phyloP scores from a whole-genome alignment of 306 rosid species.

The Styphnolobium japonicum region DNA sequence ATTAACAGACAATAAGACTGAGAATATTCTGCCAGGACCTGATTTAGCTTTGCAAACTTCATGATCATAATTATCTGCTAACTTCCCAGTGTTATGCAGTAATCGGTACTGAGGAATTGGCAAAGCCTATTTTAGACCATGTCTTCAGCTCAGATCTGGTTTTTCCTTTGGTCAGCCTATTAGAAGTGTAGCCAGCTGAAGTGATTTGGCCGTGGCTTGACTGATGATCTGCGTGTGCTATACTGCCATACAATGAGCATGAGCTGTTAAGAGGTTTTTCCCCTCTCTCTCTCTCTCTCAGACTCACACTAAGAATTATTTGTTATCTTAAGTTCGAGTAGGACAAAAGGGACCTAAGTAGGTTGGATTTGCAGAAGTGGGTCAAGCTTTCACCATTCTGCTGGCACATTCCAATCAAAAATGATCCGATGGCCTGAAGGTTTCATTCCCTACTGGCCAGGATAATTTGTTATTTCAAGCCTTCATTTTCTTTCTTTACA shows the following conservation, averaged over 20 bases:
- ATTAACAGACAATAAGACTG: not conserved
- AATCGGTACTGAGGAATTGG: not conserved
- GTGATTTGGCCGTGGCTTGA: conserved; percentile 20
- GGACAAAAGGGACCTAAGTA: conserved; percentile 17
- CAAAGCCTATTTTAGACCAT: not conserved
- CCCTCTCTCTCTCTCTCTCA: not conserved
- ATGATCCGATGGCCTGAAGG: not conserved
- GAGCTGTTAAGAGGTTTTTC: conserved; percentile 35
- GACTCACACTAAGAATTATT: not conserved
- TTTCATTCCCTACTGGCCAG: not conserved
- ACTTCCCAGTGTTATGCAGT: conserved; percentile 4
- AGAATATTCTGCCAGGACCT: not conserved
- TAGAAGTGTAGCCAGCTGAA: not conserved
- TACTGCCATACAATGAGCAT: conserved; percentile 7
- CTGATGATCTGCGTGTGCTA: conserved; percentile 12
- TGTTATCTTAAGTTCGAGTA: conserved; percentile 1
- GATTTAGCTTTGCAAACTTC: conserved; percentile 4
- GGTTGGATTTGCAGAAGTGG: conserved; percentile 30
- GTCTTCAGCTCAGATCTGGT: conserved; percentile 20
- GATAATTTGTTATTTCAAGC: not conserved
- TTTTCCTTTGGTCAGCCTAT: conserved; percentile 25
- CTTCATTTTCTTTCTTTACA: conserved; percentile 15
- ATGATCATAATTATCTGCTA: conserved; percentile 9
- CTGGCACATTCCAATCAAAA: conserved; percentile 18
- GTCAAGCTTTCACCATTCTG: conserved; percentile 21